A percentile compares a stretch with the other conserved stretches of the same genome.
Evolutionary conservation across 176 grass and related monocot genomes (phyloP).

Genomic region (Rhynchospora tenuis): DNA sequence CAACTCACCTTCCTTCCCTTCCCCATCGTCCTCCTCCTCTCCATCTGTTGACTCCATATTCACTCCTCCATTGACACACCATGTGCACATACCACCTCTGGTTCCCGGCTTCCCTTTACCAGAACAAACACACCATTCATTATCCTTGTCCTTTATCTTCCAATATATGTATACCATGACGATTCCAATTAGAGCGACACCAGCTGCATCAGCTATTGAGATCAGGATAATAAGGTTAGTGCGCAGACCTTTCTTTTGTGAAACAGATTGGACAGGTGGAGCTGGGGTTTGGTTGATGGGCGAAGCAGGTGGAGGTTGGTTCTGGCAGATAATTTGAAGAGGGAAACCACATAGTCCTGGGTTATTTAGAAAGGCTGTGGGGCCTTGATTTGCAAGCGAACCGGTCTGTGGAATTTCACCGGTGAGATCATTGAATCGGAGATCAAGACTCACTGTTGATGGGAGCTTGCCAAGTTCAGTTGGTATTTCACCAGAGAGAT

Average conservation of each 20-base stretch:
- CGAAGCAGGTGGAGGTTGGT: slow-evolving; percentile 17
- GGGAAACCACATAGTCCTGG: slow-evolving; percentile 65
- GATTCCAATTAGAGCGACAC: slow-evolving; percentile 57
- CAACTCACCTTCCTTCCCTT: slow-evolving; percentile 44
- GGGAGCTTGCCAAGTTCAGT: slow-evolving; percentile 49
- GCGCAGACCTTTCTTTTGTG: slow-evolving; percentile 26
- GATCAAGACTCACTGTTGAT: slow-evolving; percentile 62
- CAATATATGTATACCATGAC: slow-evolving; percentile 72
- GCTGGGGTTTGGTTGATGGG: not conserved
- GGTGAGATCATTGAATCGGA: slow-evolving; percentile 79
- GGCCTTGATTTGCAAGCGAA: slow-evolving; percentile 71
- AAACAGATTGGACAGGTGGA: not conserved
- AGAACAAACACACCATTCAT: not conserved
- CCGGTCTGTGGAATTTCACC: slow-evolving; percentile 74
- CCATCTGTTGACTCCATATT: slow-evolving; percentile 9
- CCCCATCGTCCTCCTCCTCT: not conserved
- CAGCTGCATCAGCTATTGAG: slow-evolving; percentile 53
- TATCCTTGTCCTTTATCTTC: slow-evolving; percentile 50
- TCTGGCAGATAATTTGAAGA: slow-evolving; percentile 72
- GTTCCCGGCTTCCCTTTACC: slow-evolving; percentile 18
- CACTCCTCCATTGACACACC: slow-evolving; percentile 18
- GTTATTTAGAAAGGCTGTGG: slow-evolving; percentile 81
- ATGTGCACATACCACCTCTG: slow-evolving; percentile 27
- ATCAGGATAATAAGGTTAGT: slow-evolving; percentile 58
- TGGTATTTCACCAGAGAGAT: slow-evolving; percentile 52